phyloP scores from a whole-genome alignment of 106 monocot genomes.

The Gastrodia elata region DNA sequence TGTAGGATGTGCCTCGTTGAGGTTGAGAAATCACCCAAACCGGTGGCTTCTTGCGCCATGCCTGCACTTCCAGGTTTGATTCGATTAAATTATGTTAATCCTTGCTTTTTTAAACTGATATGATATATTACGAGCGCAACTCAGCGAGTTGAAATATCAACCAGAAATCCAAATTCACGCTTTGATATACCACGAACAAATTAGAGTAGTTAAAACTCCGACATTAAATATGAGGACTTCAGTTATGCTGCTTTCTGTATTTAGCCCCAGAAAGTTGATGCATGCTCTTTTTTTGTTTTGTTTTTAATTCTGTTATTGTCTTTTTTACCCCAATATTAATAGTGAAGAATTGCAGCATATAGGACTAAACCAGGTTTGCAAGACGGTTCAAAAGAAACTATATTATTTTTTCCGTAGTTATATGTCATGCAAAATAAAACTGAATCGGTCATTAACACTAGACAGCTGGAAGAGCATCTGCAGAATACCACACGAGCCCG shows the following conservation, averaged over 20 bases:
- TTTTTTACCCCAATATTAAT: neutral
- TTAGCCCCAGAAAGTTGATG: neutral
- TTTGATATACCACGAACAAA: too few species aligned
- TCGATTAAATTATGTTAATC: neutral
- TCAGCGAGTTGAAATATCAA: neutral
- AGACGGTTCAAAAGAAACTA: neutral
- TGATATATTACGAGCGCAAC: neutral
- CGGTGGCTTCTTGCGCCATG: slow-evolving; percentile 98
- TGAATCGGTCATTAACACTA: too few species aligned
- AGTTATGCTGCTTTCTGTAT: neutral
- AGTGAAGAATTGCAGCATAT: neutral
- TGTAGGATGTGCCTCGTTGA: slow-evolving; percentile 99
- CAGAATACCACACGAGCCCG: too few species aligned
- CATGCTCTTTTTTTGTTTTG: neutral
- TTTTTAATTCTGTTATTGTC: neutral
- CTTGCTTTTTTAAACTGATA: neutral
- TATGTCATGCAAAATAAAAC: neutral
- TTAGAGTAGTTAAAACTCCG: too few species aligned
- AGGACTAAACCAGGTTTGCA: neutral
- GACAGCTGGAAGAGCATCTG: too few species aligned
- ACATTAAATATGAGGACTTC: neutral
- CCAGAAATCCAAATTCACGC: neutral
- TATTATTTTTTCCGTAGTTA: neutral
- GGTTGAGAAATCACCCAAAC: slow-evolving; percentile 99
- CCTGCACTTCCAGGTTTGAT: slow-evolving; percentile 79